These are phyloP conservation scores for Ascochyta clinopodiicola DNA, from an alignment of 2,329 filamentous ascomycete species.

Conservation along the genomic window DNA sequence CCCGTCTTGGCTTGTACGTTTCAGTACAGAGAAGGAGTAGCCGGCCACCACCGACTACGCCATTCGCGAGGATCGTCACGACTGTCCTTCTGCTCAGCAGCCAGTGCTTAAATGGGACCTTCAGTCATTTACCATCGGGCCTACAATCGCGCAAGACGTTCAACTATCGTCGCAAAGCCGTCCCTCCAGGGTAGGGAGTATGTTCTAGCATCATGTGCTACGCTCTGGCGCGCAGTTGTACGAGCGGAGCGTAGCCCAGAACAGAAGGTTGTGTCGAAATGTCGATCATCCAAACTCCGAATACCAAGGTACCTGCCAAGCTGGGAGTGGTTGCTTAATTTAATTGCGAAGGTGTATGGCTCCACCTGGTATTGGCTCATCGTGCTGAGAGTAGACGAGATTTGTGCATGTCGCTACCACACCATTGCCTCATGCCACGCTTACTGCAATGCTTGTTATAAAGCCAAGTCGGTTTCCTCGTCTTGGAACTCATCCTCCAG, in stretches of 20 bases:
- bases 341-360: conserved; percentile 36
- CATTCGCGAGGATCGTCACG: conserved; percentile 11
- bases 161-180: conserved; percentile 13
- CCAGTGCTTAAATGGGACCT: conserved; percentile 7
- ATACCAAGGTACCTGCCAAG: conserved; percentile 41
- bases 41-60: conserved; percentile 7
- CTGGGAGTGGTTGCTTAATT: conserved; percentile 33
- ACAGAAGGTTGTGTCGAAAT: conserved; percentile 35
- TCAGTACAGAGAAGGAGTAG: conserved; percentile 8
- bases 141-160: conserved; percentile 18
- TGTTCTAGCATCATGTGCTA: conserved; percentile 14
- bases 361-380: conserved; percentile 16
- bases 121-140: conserved; percentile 5
- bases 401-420: conserved; percentile 18
- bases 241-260: conserved; percentile 31
- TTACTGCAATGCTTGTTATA: conserved; percentile 33
- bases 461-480: conserved; percentile 31
- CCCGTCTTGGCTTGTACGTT: conserved; percentile 5
- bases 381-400: conserved; percentile 16
- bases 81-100: conserved; percentile 2
- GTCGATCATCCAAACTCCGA: conserved; percentile 21
- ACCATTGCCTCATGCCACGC: conserved; percentile 17
- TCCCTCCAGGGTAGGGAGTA: conserved; percentile 4
- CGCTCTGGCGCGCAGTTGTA: conserved; percentile 4
- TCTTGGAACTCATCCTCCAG: conserved; percentile 25